Base-by-base conservation (phyloP, 1,284 basidiomycete species). In the Ceratobasidium sp. region DNA sequence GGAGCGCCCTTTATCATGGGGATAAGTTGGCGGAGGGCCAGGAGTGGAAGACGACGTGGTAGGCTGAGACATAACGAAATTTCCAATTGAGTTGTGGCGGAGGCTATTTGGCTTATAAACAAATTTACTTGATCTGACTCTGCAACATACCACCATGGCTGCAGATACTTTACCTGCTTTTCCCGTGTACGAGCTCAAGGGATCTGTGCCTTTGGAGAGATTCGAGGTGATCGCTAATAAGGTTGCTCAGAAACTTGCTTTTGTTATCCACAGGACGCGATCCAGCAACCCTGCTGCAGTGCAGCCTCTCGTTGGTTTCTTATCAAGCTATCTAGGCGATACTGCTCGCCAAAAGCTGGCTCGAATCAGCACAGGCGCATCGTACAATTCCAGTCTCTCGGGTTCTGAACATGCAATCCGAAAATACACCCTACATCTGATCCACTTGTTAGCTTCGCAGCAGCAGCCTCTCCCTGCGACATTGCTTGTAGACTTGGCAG, bases 161-260 rank as follows among this genome's bases (percentile, higher is more conserved):
- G 28, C 56, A 5, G 56, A 70, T 38, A 60, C 23, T 11, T 38
- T 70, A 12, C 67, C 67, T 60, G 42, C 56, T 18, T 70, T 70
- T 30, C 67, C 67, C n/a, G 56, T 60, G n/a, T 36, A 70, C n/a
- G 67, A 70, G 21, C 67, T 70, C 38, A 70, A 70, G 40, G 56
- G 21, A 28, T 46, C 67, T 44, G 46, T 70, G 30, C 56, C 56
- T 8, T 33, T 25, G 11, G 67, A 70, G 30, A 70, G 46, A 60
- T 70, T 59, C 28, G 36, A 70, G 23, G 21, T 23, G 0, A 56
- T 60, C 21, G 48, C 67, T 16, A 21, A 14, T n/a, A 58, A 70
- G 14, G 67, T 70, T 60, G 67, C 67, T 60, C 46, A 49, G 23
- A 70, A 70, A 25, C 67, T 70, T 38, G 54, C 23, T 9, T 59